phyloP scores from a whole-genome alignment of 78 protist genomes.

The Dictyostelium brefeldianum region DNA sequence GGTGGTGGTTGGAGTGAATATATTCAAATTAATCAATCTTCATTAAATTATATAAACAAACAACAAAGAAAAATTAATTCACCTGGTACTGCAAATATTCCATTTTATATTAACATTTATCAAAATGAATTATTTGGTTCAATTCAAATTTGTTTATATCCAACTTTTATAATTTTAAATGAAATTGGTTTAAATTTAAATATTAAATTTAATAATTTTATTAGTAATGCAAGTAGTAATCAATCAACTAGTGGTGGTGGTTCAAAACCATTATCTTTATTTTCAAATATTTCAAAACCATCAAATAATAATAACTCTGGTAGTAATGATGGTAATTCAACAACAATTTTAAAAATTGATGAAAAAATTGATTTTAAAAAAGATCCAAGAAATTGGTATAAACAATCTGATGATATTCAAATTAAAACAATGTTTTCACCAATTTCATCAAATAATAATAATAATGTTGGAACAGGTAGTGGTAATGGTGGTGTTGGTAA shows the following conservation, averaged over 20 bases:
- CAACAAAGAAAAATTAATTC: slow-evolving; percentile 25
- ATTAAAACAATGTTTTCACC: slow-evolving; percentile 54
- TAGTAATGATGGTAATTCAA: no score
- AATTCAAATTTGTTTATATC: slow-evolving; percentile 3
- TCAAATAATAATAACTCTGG: no score
- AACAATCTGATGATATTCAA: neutral
- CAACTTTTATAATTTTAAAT: slow-evolving; percentile 39
- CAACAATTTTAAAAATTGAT: neutral
- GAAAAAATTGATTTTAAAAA: neutral
- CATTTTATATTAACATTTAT: neutral
- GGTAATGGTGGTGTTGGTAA: no score
- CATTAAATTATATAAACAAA: slow-evolving; percentile 30
- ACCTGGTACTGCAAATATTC: neutral
- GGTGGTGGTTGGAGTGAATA: slow-evolving; percentile 20
- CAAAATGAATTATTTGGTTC: slow-evolving; percentile 26
- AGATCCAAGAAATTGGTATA: slow-evolving; percentile 65
- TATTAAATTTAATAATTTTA: slow-evolving; percentile 12
- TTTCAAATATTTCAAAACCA: neutral
- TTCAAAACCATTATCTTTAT: neutral
- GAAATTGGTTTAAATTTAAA: slow-evolving; percentile 23
- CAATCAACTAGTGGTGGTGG: no score
- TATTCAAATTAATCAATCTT: slow-evolving; percentile 49
- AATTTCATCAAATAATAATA: neutral
- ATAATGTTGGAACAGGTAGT: neutral
- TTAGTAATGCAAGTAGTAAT: neutral